Evolutionary conservation across 768 basidiomycete genomes (phyloP).

Genomic region (Calocera cornea): DNA sequence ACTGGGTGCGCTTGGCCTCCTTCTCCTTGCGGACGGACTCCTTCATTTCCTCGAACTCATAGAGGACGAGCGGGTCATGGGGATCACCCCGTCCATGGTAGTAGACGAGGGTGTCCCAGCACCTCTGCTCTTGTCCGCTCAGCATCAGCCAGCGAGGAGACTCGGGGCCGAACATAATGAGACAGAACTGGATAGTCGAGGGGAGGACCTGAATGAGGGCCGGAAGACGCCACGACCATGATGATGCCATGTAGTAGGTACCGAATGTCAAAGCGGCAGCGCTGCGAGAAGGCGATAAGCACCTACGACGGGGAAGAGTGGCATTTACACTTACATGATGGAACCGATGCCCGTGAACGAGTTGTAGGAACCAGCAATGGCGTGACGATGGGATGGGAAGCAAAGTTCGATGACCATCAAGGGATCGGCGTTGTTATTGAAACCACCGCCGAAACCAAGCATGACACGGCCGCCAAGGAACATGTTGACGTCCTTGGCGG

Average conservation of each 20-base stretch:
- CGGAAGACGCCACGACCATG: not conserved
- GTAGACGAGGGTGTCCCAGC: conserved; percentile 22
- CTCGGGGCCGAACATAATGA: conserved; percentile 27
- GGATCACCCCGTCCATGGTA: conserved; percentile 27
- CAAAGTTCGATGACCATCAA: conserved; percentile 12
- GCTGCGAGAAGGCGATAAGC: not conserved
- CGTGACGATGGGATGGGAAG: conserved; percentile 11
- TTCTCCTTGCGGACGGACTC: conserved; percentile 23
- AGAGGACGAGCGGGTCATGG: conserved; percentile 26
- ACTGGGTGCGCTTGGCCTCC: conserved; percentile 23
- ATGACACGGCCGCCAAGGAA: conserved; percentile 11
- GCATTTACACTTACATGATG: not conserved
- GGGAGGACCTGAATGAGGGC: not conserved
- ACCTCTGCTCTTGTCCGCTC: conserved; percentile 23
- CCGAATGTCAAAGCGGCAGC: conserved; percentile 12
- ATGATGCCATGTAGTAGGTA: not conserved
- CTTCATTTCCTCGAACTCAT: conserved; percentile 28
- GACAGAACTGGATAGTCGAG: conserved; percentile 16
- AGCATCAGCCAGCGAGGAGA: conserved; percentile 26
- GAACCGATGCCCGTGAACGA: conserved; percentile 7
- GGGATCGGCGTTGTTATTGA: conserved; percentile 9
- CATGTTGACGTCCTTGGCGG: conserved; percentile 5
- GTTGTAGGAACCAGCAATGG: conserved; percentile 9
- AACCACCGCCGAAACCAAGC: conserved; percentile 11
- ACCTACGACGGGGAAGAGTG: not conserved